Evolutionary conservation across 352 stramenopile genomes (phyloP), one percentile per base, ranked within the genome.

Genomic region (Salisapilia sapeloensis): DNA sequence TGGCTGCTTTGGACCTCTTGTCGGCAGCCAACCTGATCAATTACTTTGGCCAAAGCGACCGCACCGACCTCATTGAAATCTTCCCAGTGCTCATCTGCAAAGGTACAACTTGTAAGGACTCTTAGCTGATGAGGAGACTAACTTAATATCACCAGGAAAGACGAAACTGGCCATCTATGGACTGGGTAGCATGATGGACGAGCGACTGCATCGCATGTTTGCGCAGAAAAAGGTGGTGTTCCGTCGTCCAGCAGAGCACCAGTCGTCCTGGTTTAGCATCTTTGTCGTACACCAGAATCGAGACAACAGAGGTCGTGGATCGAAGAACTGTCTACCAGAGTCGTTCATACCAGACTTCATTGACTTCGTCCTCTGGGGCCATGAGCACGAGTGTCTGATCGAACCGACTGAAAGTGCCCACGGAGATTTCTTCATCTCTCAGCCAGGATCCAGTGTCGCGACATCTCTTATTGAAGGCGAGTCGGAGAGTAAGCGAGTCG

Each of bases 211-310:
- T 57, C 62, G 93, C 29, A 97, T 98, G 90, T 98, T 96, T 62
- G 70, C 83, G 30, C 64, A 93, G 42, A 85, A 95, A 40, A 95
- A 97, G 38, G 86, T 98, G 8, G 80, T 79, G 16, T 98, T 97
- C 49, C 47, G 94, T 8, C 62, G 82, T 29, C 87, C 85, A 0
- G 65, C 56, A 0, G 69, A 90, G 42, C 56, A 66, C 21, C 51
- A 65, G 0, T 54, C 83, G 26, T 38, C 66, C 14, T 99, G 90
- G 83, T 98, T 98, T 50, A 98, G 95, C 50, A 89, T 99, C 20
- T 98, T 99, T 53, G 78, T 97, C 4, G 65, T 99, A 17, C 95
- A 99, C 60, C 96, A 99, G 66, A 99, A 99, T 60, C 76, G 94
- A 36, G 90, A 98, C 52, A 64, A 95, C 24, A 80, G 86, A 39